These are phyloP conservation scores for Trichophaea hybrida DNA, from an alignment of 2,329 filamentous ascomycete species.

Conservation along the genomic window DNA sequence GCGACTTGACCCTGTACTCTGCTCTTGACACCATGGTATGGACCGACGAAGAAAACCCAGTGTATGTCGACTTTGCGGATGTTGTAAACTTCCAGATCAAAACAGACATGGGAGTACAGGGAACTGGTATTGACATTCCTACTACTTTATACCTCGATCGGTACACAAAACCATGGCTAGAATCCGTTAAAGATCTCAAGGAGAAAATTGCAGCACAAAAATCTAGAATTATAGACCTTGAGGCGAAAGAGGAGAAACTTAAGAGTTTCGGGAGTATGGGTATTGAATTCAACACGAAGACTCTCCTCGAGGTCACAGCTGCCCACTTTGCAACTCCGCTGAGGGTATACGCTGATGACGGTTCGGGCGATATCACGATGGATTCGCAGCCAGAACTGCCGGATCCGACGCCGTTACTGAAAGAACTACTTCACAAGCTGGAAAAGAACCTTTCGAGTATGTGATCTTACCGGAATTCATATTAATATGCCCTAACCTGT, in stretches of 20 bases:
- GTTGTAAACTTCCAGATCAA: conserved; percentile 22
- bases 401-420: conserved; percentile 20
- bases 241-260: conserved; percentile 23
- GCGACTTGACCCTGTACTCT: conserved; percentile 23
- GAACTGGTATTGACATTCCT: conserved; percentile 23
- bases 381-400: conserved; percentile 13
- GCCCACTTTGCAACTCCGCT: conserved; percentile 10
- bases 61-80: conserved; percentile 24
- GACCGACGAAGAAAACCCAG: conserved; percentile 18
- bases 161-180: conserved; percentile 24
- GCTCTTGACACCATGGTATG: conserved; percentile 24
- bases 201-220: conserved; percentile 21
- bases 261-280: conserved; percentile 19
- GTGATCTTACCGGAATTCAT: background rate
- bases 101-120: conserved; percentile 12
- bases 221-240: conserved; percentile 20
- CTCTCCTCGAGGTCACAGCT: conserved; percentile 13
- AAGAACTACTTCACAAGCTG: conserved; percentile 22
- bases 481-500: conserved; percentile 1
- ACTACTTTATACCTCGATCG: conserved; percentile 24
- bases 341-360: background rate
- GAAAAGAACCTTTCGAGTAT: conserved; percentile 24
- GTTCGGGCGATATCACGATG: conserved; percentile 8
- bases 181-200: conserved; percentile 19
- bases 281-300: conserved; percentile 12